Evolutionary conservation across 2,329 filamentous ascomycete species (phyloP).

Genomic region (Clarireedia monteithiana): DNA sequence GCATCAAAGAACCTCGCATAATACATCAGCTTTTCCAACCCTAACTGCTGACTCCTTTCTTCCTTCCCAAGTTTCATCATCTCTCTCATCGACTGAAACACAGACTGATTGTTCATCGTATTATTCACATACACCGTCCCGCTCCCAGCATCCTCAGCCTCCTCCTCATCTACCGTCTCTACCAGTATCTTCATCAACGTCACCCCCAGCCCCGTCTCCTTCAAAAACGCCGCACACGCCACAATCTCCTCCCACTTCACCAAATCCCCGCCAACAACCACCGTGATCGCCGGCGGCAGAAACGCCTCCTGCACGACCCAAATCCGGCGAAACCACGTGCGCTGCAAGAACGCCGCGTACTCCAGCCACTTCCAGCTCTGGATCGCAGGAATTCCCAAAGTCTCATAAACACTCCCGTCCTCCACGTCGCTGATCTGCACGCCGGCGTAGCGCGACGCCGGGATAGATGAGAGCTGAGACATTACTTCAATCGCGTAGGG

Average conservation of each 20-base stretch:
- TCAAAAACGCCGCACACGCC: slow-evolving; percentile 6
- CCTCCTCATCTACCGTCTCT: neutral
- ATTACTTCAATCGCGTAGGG: slow-evolving; percentile 4
- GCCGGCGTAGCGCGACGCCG: neutral
- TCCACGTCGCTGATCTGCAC: slow-evolving; percentile 3
- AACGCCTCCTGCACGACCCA: slow-evolving; percentile 15
- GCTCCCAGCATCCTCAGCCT: neutral
- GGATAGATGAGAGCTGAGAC: neutral
- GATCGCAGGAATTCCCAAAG: slow-evolving; percentile 5
- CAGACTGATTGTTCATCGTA: slow-evolving; percentile 9
- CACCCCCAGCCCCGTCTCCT: slow-evolving; percentile 7
- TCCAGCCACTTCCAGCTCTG: slow-evolving; percentile 7
- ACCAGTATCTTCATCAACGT: slow-evolving; percentile 6
- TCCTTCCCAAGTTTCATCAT: neutral
- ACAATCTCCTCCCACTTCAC: slow-evolving; percentile 7
- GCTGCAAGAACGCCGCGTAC: slow-evolving; percentile 11
- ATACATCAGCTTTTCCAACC: slow-evolving; percentile 10
- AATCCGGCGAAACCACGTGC: slow-evolving; percentile 12
- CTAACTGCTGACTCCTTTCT: neutral
- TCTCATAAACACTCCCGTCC: neutral
- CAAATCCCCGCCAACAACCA: slow-evolving; percentile 3
- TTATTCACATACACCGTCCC: slow-evolving; percentile 7
- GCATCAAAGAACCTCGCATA: slow-evolving; percentile 12
- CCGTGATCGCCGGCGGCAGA: slow-evolving; percentile 1
- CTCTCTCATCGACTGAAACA: slow-evolving; percentile 9